Conservation (phyloP, 345 rosid species). For the Aurinia saxatilis region DNA sequence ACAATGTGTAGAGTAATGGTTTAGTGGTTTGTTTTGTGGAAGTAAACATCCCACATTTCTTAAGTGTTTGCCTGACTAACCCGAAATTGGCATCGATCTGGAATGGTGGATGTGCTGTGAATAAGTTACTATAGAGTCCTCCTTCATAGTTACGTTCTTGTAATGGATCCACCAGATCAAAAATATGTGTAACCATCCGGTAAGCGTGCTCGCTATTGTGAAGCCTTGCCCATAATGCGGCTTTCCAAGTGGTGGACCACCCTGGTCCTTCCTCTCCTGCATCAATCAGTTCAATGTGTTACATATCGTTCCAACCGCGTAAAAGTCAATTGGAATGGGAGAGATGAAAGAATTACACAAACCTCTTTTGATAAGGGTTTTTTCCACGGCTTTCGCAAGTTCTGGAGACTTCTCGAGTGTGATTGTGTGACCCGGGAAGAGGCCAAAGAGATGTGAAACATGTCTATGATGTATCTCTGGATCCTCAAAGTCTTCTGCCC, state of each 20-base stretch:
- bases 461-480: conserved; percentile 79
- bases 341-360: conserved; percentile 1
- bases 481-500: conserved; percentile 87
- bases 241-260: conserved; percentile 94
- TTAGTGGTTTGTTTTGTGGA: not conserved
- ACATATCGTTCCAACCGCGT: not conserved
- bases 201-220: conserved; percentile 65
- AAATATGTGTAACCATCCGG: conserved; percentile 61
- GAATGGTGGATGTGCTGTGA: conserved; percentile 94
- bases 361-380: conserved; percentile 79
- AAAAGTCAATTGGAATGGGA: not conserved
- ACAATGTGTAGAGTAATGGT: not conserved
- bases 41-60: not conserved
- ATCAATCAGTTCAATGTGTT: not conserved
- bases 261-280: conserved; percentile 97
- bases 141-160: conserved; percentile 54
- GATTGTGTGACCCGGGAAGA: conserved; percentile 84
- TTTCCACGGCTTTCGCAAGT: conserved; percentile 69
- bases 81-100: conserved; percentile 98
- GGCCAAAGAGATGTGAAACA: conserved; percentile 85
- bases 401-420: conserved; percentile 58
- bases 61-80: conserved; percentile 36
- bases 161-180: conserved; percentile 72
- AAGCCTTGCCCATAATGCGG: conserved; percentile 82
- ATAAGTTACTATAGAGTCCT: conserved; percentile 82